Conservation (phyloP, 2,329 filamentous ascomycete species). For the Alternaria longipes region DNA sequence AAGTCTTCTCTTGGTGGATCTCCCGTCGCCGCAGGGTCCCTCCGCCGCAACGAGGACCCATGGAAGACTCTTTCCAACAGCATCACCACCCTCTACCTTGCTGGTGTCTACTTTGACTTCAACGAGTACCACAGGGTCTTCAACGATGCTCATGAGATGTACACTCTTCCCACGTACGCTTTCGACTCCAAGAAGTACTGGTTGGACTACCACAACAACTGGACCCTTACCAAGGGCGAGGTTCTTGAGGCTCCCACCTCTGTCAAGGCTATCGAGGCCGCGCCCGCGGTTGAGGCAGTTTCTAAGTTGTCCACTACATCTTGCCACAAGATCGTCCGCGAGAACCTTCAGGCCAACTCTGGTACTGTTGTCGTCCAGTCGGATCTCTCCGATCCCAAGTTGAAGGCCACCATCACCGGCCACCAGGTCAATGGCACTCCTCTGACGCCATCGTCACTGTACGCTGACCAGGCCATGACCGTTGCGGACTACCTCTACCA, state of each 20-base stretch:
- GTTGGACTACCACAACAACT: conserved; percentile 76
- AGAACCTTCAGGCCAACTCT: conserved; percentile 68
- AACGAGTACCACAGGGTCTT: conserved; percentile 74
- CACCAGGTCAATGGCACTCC: conserved; percentile 74
- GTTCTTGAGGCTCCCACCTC: conserved; percentile 54
- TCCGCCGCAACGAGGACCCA: conserved; percentile 69
- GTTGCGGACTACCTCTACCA: conserved; percentile 74
- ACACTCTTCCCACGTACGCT: conserved; percentile 73
- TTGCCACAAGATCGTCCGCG: conserved; percentile 70
- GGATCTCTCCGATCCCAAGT: conserved; percentile 70
- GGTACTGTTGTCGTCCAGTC: conserved; percentile 71
- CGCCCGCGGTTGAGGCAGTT: conserved; percentile 53
- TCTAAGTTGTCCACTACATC: conserved; percentile 70
- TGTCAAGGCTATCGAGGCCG: conserved; percentile 50
- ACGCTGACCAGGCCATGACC: conserved; percentile 72
- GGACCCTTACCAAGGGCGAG: conserved; percentile 74
- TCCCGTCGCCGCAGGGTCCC: conserved; percentile 66
- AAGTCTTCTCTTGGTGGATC: conserved; percentile 68
- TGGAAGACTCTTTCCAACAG: conserved; percentile 71
- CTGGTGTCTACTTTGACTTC: conserved; percentile 73
- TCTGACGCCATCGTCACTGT: conserved; percentile 71
- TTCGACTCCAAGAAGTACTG: conserved; percentile 78
- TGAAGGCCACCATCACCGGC: conserved; percentile 69
- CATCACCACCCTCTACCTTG: conserved; percentile 67
- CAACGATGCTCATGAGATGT: conserved; percentile 64